Percentiles rank a stretch among this genome's conserved stretches.
Evolutionary conservation across 257 asterid genomes (phyloP).

Genomic region (Solanum rostratum): DNA sequence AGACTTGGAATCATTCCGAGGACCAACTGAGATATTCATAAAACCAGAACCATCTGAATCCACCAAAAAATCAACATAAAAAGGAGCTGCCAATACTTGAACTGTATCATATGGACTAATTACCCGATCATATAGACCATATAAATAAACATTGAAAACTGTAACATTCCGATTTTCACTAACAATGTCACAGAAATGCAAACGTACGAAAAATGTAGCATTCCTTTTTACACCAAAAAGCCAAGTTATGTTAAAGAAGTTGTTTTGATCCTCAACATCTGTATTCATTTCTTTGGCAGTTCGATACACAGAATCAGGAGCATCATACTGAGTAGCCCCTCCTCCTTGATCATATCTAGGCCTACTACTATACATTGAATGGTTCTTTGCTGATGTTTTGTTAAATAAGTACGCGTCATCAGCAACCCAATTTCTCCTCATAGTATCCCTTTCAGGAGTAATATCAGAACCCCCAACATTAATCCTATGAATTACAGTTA

Average conservation of each 20-base stretch:
- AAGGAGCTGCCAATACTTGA: conserved; percentile 10
- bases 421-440: conserved; percentile 42
- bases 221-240: conserved; percentile 19
- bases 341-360: not conserved
- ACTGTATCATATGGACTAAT: not conserved
- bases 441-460: conserved; percentile 14
- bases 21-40: conserved; percentile 33
- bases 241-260: conserved; percentile 28
- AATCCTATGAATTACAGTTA: conserved; percentile 34
- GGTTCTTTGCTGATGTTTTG: not conserved
- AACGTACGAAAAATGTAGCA: conserved; percentile 21
- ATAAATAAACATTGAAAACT: conserved; percentile 18
- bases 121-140: not conserved
- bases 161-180: not conserved
- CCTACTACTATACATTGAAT: rapidly evolving
- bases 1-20: not conserved
- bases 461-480: conserved; percentile 42
- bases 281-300: conserved; percentile 32
- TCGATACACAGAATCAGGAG: conserved; percentile 38
- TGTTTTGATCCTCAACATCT: not conserved
- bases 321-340: conserved; percentile 14
- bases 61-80: conserved; percentile 24
- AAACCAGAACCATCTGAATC: conserved; percentile 34
- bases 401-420: conserved; percentile 24
- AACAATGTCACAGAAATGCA: conserved; percentile 53